Base-by-base conservation (phyloP, 305 asterid genomes). In the Plantago coronopus region DNA sequence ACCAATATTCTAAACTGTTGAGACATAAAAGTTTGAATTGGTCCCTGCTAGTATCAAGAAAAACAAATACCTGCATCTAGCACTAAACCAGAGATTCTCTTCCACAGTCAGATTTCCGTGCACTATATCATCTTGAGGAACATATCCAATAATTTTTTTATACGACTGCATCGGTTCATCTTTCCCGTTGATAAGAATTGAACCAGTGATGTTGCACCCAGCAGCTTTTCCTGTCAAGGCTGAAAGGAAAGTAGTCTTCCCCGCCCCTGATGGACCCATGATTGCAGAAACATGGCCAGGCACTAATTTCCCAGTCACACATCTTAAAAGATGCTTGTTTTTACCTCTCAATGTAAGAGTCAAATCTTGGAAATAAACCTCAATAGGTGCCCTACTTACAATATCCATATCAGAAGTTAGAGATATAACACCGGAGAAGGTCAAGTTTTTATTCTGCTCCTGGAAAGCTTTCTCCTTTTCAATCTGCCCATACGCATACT, bases 221-320 rank as follows among this genome's bases (percentile, higher is more conserved):
- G 90, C 64, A 48, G 89, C 94, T 71, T 83, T 87, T 62, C 95
- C 95, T 3, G 84, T 80, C 78, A 87, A 61, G 53, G 95, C 95
- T 18, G 95, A 87, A 44, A 87, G 88, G 66, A 87, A 83, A 0
- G 95, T 87, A 4, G 95, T 87, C 68, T 87, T 87, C 46, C 95
- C 95, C 31, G 95, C 95, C 43, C 95, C 95, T 1, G 95, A 87
- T 14, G 95, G 95, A 25, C 95, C 95, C 95, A 87, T 87, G 45
- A 87, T 85, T 44, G 95, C 95, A 20, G 95, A 81, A 48, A 87
- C 87, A 70, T 79, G 94, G 37, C 95, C 95, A 0, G 95, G 94
- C 38, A 76, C 79, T 37, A 87, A 64, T 64, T 81, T 87, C 29
- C 95, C 95, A 2, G 94, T 77, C 19, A 87, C 94, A 51, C 87